Evolutionary conservation across 2,329 filamentous ascomycete genomes (phyloP), one percentile per base, ranked within the genome.

Genomic region (Neophaeococcomyces aloes): DNA sequence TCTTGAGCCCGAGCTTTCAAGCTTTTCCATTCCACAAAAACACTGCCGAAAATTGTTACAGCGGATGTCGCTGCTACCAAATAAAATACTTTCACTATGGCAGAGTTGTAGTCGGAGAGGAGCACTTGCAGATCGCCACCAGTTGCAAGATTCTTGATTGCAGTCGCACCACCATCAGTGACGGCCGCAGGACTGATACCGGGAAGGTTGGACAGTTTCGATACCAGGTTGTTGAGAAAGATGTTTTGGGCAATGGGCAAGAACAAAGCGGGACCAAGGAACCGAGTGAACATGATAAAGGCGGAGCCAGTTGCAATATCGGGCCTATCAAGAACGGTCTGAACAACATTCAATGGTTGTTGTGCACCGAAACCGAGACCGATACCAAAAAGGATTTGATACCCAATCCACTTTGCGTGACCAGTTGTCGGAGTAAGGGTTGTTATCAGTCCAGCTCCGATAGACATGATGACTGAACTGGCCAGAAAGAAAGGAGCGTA

Each of bases 401-500:
- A 57, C 1, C 53, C 55, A 29, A 55, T 54, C 54, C 56, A 59
- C 37, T 51, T 45, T 6, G 41, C 38, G 29, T 47, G 35, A 23
- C 35, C 40, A 10, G 53, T 57, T n/a, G 47, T 37, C 29, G 58
- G 46, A 19, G 56, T 51, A 42, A 60, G 57, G 2, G 53, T 61
- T 29, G 48, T 52, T 25, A 62, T 51, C 18, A 62, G 46, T 5
- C 58, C 59, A n/a, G 54, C 48, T 11, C 57, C 59, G 31, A 59
- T 48, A 2, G 57, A 47, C 7, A 49, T 48, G 17, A 59, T 18
- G n/a, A 56, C 45, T 2, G 53, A 45, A 7, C 60, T 57, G 7
- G 57, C n/a, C 10, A 62, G 47, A 42, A 67, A 55, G 51, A 60
- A 56, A 36, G 50, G 65, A 42, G 49, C 54, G 46, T 60, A 63